A percentile compares a stretch with the other conserved stretches of the same genome.
Conservation (phyloP, 768 basidiomycete genomes). For the Hysterangium stoloniferum region DNA sequence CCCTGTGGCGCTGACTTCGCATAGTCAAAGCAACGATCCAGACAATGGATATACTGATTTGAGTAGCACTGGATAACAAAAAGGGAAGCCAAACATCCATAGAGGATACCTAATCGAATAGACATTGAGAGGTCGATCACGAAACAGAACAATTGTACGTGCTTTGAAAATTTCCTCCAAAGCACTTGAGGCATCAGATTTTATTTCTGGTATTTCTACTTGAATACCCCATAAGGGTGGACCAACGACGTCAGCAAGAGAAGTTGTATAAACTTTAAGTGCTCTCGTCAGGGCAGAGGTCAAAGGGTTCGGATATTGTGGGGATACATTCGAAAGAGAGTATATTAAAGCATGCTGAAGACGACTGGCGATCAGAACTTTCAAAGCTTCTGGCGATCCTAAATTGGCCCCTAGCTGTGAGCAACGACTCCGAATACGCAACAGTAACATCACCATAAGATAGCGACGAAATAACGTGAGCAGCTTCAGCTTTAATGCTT, state of each 20-base stretch:
- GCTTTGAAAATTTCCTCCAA: constrained; percentile 58
- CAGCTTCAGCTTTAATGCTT: constrained; percentile 62
- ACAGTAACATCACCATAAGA: constrained; percentile 44
- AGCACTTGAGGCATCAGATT: constrained; percentile 46
- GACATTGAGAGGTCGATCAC: not conserved
- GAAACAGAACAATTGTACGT: constrained; percentile 10
- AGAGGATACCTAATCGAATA: constrained; percentile 3
- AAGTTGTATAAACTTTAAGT: constrained; percentile 48
- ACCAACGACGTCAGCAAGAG: constrained; percentile 61
- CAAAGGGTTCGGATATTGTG: constrained; percentile 32
- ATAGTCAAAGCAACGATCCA: constrained; percentile 50
- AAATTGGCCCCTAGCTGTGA: not conserved
- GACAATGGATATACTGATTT: constrained; percentile 43
- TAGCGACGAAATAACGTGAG: constrained; percentile 66
- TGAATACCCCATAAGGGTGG: constrained; percentile 63
- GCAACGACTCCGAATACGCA: not conserved
- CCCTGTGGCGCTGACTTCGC: constrained; percentile 42
- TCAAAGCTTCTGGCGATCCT: constrained; percentile 55
- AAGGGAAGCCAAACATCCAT: constrained; percentile 64
- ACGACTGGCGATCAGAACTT: constrained; percentile 46
- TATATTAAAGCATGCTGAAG: constrained; percentile 55
- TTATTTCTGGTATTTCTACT: constrained; percentile 32
- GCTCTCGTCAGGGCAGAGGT: constrained; percentile 57
- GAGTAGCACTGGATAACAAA: constrained; percentile 36
- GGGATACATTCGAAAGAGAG: constrained; percentile 44